Evolutionary conservation across 73 alveolate species (phyloP).

Genomic region (Symbiodinium pilosum): DNA sequence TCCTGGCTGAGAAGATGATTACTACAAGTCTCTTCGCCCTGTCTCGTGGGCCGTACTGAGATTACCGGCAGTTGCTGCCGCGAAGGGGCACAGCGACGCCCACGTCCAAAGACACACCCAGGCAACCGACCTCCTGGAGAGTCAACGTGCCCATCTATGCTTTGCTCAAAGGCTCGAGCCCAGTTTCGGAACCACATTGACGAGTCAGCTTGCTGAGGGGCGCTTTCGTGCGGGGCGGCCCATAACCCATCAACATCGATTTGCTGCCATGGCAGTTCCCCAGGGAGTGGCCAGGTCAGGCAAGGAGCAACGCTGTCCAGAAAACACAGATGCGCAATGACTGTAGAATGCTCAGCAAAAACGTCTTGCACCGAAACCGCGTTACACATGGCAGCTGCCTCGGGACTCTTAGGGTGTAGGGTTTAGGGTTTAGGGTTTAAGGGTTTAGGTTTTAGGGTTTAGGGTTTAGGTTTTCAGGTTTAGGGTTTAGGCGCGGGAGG

Average conservation of each 20-base stretch:
- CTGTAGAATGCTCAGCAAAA: background rate
- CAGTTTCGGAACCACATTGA: background rate
- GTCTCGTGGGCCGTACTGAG: background rate
- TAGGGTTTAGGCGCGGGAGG: no score
- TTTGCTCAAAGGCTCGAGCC: background rate
- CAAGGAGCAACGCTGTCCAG: background rate
- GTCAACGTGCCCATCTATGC: background rate
- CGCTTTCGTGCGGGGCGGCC: background rate
- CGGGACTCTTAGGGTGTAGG: background rate
- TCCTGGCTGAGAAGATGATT: background rate
- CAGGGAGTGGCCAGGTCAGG: background rate
- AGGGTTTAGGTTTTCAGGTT: no score
- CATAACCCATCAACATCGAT: background rate
- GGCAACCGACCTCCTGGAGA: background rate
- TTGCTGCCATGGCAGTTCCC: background rate
- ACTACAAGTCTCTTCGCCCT: background rate
- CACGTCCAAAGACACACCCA: background rate
- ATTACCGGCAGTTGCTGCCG: background rate
- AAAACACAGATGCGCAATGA: background rate
- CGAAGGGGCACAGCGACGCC: background rate
- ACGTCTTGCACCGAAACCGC: background rate
- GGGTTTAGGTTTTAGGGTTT: no score
- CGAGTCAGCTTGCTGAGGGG: background rate
- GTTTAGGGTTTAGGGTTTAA: no score
- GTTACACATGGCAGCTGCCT: background rate